These are phyloP conservation scores for Leonotis leonurus DNA, from an alignment of 257 asterid genomes.

Conservation along the genomic window DNA sequence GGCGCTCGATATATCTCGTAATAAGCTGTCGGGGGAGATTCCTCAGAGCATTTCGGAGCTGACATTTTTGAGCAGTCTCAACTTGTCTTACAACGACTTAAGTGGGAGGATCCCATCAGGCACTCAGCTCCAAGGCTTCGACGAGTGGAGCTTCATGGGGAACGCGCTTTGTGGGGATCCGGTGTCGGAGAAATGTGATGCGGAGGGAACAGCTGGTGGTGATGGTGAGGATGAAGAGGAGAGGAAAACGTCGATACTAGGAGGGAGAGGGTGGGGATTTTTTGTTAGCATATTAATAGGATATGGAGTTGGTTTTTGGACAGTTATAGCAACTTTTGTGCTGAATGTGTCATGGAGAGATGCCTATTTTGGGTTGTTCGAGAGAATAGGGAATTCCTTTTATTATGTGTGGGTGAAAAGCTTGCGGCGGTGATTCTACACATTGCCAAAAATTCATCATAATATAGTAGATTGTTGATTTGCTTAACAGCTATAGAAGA, in stretches of 20 bases:
- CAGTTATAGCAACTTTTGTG: not conserved
- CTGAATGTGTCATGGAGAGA: not conserved
- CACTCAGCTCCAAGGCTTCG: slow-evolving; percentile 24
- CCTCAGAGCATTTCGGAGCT: slow-evolving; percentile 18
- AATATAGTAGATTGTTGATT: too few species aligned
- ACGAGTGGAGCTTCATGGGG: not conserved
- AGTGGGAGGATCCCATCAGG: slow-evolving; percentile 27
- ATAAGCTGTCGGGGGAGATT: slow-evolving; percentile 23
- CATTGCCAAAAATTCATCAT: too few species aligned
- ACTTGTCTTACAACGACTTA: slow-evolving; percentile 23
- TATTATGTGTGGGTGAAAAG: not conserved
- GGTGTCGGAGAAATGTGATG: not conserved
- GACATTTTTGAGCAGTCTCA: slow-evolving; percentile 25
- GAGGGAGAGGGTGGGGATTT: not conserved
- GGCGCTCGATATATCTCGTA: slow-evolving; percentile 31
- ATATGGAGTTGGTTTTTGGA: slow-evolving; percentile 16
- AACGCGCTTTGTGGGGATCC: slow-evolving; percentile 19
- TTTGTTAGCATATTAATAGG: slow-evolving; percentile 6
- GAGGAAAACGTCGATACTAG: not conserved
- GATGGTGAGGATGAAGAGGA: not conserved
- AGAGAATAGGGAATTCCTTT: not conserved
- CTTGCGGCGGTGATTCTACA: too few species aligned
- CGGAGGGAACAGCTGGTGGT: not conserved
- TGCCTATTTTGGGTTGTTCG: not conserved
- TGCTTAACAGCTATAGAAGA: too few species aligned